Base-by-base conservation (phyloP, 352 stramenopile species). In the Globisporangium nodosum region DNA sequence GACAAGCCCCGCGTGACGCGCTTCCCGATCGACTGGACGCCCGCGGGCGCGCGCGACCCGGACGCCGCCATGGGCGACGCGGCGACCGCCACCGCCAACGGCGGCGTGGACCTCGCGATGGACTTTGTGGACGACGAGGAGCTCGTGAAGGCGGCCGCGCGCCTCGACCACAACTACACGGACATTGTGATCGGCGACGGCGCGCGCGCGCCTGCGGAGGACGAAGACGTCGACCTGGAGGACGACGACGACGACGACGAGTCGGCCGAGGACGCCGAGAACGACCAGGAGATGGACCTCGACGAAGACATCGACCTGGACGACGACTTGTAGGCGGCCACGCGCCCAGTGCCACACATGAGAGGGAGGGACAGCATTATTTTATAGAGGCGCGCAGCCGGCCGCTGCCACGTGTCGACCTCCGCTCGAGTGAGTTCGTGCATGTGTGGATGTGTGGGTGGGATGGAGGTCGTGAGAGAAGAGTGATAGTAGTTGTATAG, bases 21-120 rank as follows among this genome's bases (percentile, higher is more conserved):
- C 6, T 99, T 99, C 80, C 90, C 91, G 11, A 99, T 99, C 73
- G 85, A 97, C 60, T 99, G 97, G 97, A 88, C 85, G 40, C 80
- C 82, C 1, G 78, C 83, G 1, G 74, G 65, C 30, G 65, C 74
- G 11, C 66, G 68, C 65, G 70, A 76, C 33, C 49, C 70, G n/a
- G 81, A 83, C 51, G 63, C 69, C 5, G 76, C 72, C 60, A 66
- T 74, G 50, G 64, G 74, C 54, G 54, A 70, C 24, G 94, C 56
- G 46, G 52, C 61, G 52, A 52, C 50, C 43, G 61, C 40, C 21
- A 40, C 24, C 5, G 50, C 20, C 20, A 60, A 53, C 42, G 58
- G 63, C 35, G 57, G 49, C 30, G 52, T 68, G 5, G 73, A 84
- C 30, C 52, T 88, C 18, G 73, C 85, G 16, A 78, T 84, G 72